Base-by-base conservation (phyloP, 495 filamentous ascomycete species). In the Chaetomium fimeti region DNA sequence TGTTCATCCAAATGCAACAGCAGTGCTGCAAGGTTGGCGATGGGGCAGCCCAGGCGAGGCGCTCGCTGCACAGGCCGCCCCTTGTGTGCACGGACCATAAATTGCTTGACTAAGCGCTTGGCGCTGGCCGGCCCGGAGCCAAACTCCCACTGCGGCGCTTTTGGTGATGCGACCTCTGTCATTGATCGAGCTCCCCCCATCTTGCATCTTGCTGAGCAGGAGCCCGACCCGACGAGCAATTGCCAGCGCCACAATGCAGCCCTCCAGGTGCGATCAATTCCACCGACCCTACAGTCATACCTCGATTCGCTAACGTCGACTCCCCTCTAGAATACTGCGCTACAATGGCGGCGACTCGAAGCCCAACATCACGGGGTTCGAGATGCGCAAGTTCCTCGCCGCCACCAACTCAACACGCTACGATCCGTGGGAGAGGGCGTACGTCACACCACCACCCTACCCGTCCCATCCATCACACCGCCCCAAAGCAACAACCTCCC, bases 351-450 rank as follows among this genome's bases (percentile, higher is more conserved):
- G 73, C 71, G 70, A 74, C 76, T 77, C 83, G 52, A 90, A 76
- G 77, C 77, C 83, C 56, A 90, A 89, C 83, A 84, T 91, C 83
- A 93, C 91, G 66, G 89, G 92, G 77, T 95, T 96, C 84, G 85
- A 93, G 77, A 74, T 88, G 67, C 81, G 79, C 74, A 87, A 91
- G 71, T 85, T 92, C 76, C 87, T 84, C 70, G 83, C 83, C 57
- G 81, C 91, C 24, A 79, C 89, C 63, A 84, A 84, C 40, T 80
- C 80, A 66, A 83, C 85, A 61, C 83, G 84, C 75, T 87, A 89
- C 73, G 95, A 98, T 75, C 94, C 94, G 47, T 98, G 94, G 94
- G 86, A 84, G 74, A 79, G 88, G 81, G 70, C 80, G 93, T 96
- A 49, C 69, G 80, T 81, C 48, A 18, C 51, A 15, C 61, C 38